Percentiles rank a stretch among this genome's conserved stretches.
These are phyloP conservation scores for Cutaneotrichosporon mucoides DNA, from an alignment of 1,284 basidiomycete species.

Conservation along the genomic window DNA sequence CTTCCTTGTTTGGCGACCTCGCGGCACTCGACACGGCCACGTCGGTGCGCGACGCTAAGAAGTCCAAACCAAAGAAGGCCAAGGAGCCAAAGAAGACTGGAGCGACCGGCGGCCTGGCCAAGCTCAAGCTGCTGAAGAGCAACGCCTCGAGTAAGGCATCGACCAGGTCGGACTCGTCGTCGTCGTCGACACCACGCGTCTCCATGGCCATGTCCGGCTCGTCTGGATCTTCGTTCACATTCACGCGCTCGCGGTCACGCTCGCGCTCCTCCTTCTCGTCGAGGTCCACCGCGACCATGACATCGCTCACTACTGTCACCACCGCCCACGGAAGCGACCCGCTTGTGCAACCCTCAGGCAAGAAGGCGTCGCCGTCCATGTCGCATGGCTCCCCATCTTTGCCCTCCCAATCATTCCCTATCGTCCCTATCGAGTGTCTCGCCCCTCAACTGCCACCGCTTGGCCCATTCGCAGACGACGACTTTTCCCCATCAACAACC, in stretches of 20 bases:
- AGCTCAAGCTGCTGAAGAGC: constrained; percentile 4
- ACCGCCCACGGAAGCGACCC: neutral
- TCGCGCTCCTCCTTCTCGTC: neutral
- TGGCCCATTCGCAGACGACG: too few relatives aligned
- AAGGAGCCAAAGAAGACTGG: neutral
- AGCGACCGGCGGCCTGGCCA: neutral
- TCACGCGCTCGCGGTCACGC: neutral
- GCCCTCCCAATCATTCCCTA: too few relatives aligned
- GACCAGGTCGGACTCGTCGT: neutral
- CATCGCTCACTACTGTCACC: neutral
- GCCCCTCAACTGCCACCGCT: too few relatives aligned
- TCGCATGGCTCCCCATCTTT: too few relatives aligned
- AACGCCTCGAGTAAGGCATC: neutral
- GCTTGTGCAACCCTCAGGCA: too few relatives aligned
- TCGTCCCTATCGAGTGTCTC: too few relatives aligned
- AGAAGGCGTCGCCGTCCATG: too few relatives aligned
- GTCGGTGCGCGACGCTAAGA: neutral
- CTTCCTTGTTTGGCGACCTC: neutral
- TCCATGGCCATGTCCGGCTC: neutral
- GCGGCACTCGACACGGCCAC: neutral
- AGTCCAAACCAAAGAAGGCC: neutral
- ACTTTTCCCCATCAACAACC: too few relatives aligned
- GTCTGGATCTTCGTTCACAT: neutral
- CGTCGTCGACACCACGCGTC: neutral
- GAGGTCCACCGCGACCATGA: neutral